phyloP scores from a whole-genome alignment of 352 stramenopile species.

The Globisporangium yorkense region DNA sequence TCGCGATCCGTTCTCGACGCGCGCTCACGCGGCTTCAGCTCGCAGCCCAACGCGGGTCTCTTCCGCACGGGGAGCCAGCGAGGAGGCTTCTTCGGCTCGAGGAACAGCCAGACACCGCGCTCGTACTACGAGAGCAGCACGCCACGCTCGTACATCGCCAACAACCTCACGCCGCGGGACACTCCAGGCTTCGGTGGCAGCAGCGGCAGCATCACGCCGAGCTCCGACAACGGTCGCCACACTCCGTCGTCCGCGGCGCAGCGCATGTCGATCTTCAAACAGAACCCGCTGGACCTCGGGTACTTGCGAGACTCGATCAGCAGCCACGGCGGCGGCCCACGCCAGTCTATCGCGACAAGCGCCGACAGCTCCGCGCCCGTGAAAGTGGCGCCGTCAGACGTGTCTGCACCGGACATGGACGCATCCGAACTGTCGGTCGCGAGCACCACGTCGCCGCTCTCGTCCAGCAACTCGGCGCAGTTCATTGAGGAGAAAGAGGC shows the following conservation, averaged over 20 bases:
- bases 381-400: neutral
- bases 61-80: conserved; percentile 9
- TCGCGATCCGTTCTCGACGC: conserved; percentile 50
- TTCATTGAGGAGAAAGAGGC: conserved; percentile 7
- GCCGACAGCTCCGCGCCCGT: conserved; percentile 1
- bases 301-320: conserved; percentile 58
- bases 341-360: neutral
- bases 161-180: conserved; percentile 50
- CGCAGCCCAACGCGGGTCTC: conserved; percentile 1
- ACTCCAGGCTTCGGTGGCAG: conserved; percentile 22
- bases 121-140: conserved; percentile 58
- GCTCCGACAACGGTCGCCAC: conserved; percentile 33
- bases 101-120: conserved; percentile 19
- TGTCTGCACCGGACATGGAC: conserved; percentile 4
- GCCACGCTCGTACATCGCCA: conserved; percentile 68
- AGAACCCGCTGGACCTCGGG: conserved; percentile 58
- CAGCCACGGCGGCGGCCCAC: conserved; percentile 2
- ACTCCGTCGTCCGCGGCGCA: conserved; percentile 33
- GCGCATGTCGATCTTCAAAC: conserved; percentile 60
- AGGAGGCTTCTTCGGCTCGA: conserved; percentile 8
- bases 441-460: conserved; percentile 13
- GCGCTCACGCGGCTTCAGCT: conserved; percentile 14
- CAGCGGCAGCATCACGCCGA: conserved; percentile 26
- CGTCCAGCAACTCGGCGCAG: conserved; percentile 11
- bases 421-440: conserved; percentile 8